A percentile compares a stretch with the other conserved stretches of the same genome.
Evolutionary conservation across 1,284 basidiomycete genomes (phyloP).

Genomic region (Abortiporus biennis): DNA sequence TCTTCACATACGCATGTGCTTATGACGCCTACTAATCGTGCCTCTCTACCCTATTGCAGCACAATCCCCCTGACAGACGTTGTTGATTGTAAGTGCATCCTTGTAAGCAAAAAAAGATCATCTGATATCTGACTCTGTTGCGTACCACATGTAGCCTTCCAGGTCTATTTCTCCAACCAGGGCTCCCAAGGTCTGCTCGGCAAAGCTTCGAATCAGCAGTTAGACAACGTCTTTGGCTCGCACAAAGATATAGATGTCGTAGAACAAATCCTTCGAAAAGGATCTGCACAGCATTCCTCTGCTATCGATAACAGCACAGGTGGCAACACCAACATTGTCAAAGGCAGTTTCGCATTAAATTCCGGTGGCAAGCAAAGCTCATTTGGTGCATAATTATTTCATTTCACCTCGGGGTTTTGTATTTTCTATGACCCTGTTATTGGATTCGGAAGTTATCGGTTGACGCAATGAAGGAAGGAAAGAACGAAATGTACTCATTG

Average conservation of each 20-base stretch:
- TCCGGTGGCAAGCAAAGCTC: constrained; percentile 30
- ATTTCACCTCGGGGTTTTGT: not conserved
- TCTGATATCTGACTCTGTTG: constrained; percentile 5
- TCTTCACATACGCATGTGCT: constrained; percentile 5
- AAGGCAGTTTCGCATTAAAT: constrained; percentile 37
- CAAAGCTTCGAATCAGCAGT: constrained; percentile 69
- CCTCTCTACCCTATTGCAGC: constrained; percentile 30
- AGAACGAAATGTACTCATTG: no score
- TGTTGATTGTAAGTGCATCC: constrained; percentile 59
- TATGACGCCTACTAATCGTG: constrained; percentile 9
- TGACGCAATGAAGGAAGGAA: not conserved
- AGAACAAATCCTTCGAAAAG: constrained; percentile 50
- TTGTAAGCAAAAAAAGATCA: not conserved
- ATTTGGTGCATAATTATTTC: no score
- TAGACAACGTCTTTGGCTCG: constrained; percentile 65
- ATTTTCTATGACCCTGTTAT: not conserved
- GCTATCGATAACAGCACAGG: constrained; percentile 27
- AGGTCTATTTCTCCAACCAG: constrained; percentile 51
- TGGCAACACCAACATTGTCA: constrained; percentile 26
- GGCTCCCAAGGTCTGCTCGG: constrained; percentile 69
- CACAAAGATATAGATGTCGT: constrained; percentile 62
- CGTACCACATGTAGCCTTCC: constrained; percentile 36
- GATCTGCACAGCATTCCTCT: constrained; percentile 48
- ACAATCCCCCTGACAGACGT: constrained; percentile 63
- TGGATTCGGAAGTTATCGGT: not conserved